phyloP scores from a whole-genome alignment of 768 basidiomycete species.

The Lentinula sp. region DNA sequence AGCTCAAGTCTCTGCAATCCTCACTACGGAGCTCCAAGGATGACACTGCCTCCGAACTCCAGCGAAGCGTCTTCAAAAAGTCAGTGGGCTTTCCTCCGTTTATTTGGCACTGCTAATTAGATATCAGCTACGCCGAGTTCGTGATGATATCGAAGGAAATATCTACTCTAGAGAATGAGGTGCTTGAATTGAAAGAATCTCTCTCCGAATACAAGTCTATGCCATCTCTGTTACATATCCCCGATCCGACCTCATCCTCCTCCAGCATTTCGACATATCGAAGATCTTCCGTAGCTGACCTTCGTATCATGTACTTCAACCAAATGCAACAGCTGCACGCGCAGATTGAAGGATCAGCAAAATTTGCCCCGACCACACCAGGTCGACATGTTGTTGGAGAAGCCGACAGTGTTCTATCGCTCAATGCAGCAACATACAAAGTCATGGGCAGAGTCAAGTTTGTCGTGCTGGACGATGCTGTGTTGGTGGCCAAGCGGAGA shows the following conservation, averaged over 20 bases:
- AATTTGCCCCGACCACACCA: conserved; percentile 87
- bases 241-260: conserved; percentile 67
- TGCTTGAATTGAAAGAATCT: conserved; percentile 93
- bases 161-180: conserved; percentile 91
- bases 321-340: conserved; percentile 91
- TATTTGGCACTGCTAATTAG: background rate
- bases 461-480: conserved; percentile 86
- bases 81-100: conserved; percentile 20
- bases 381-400: conserved; percentile 90
- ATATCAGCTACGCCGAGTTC: conserved; percentile 87
- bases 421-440: conserved; percentile 96
- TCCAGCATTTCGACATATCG: conserved; percentile 36
- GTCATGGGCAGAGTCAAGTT: conserved; percentile 82
- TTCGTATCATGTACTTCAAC: conserved; percentile 88
- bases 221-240: conserved; percentile 88
- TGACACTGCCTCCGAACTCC: conserved; percentile 73
- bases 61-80: conserved; percentile 95
- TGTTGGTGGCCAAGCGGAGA: conserved; percentile 80
- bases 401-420: conserved; percentile 71
- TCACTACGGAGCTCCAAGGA: conserved; percentile 66
- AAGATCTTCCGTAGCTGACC: conserved; percentile 93
- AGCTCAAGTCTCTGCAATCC: conserved; percentile 70
- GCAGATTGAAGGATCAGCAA: conserved; percentile 90
- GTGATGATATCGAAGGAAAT: conserved; percentile 97
- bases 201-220: conserved; percentile 95